Conservation (phyloP, 495 filamentous ascomycete species). For the Penicillium coprophilum region DNA sequence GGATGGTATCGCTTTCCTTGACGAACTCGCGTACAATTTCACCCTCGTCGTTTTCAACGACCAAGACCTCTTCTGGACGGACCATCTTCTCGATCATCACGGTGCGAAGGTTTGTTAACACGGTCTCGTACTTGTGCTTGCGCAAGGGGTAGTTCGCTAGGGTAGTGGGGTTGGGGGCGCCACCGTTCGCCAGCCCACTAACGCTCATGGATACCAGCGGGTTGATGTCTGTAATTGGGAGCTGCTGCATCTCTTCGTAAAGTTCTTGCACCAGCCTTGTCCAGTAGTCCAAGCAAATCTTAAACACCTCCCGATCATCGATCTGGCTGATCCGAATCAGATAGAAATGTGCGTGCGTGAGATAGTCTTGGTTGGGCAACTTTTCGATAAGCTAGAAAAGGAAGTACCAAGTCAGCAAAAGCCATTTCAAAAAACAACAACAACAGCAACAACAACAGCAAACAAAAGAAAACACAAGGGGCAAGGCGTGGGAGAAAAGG, state of each 20-base stretch:
- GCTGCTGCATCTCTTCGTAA: slow-evolving; percentile 96
- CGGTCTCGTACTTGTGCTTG: slow-evolving; percentile 95
- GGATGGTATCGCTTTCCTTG: slow-evolving; percentile 98
- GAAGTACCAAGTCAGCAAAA: slow-evolving; percentile 9
- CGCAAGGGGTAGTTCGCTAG: slow-evolving; percentile 85
- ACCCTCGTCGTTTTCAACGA: slow-evolving; percentile 98
- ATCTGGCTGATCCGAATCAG: slow-evolving; percentile 97
- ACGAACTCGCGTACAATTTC: slow-evolving; percentile 99
- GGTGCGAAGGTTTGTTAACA: slow-evolving; percentile 86
- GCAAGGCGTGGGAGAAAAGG: not conserved
- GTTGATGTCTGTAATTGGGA: slow-evolving; percentile 88
- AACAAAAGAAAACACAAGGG: not conserved
- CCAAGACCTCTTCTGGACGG: slow-evolving; percentile 93
- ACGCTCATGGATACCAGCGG: slow-evolving; percentile 78
- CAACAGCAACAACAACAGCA: too few species aligned
- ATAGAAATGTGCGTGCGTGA: slow-evolving; percentile 95
- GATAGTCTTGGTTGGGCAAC: slow-evolving; percentile 88
- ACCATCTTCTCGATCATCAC: slow-evolving; percentile 99
- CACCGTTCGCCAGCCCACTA: slow-evolving; percentile 68
- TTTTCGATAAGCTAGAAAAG: slow-evolving; percentile 80
- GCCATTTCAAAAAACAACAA: too few species aligned
- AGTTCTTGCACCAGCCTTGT: slow-evolving; percentile 97
- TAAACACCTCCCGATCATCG: slow-evolving; percentile 98
- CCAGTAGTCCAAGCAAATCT: slow-evolving; percentile 99
- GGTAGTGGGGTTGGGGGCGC: slow-evolving; percentile 78